phyloP scores from a whole-genome alignment of 768 basidiomycete genomes.

The Pulveroboletus sp. region DNA sequence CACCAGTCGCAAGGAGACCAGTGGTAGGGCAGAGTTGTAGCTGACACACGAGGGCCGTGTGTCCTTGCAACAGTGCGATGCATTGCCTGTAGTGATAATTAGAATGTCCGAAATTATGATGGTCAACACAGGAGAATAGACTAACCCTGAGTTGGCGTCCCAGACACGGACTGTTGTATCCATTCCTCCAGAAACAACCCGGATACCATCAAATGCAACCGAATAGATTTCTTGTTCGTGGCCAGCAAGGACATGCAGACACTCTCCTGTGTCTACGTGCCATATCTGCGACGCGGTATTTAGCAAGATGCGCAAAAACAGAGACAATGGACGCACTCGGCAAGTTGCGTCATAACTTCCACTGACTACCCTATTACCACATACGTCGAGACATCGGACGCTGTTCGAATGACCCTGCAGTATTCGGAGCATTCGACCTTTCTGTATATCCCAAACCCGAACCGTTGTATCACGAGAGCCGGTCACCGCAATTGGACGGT shows the following conservation, averaged over 20 bases:
- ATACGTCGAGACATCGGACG: conserved; percentile 86
- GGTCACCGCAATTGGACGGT: conserved; percentile 82
- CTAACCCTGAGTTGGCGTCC: conserved; percentile 82
- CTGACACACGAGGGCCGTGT: conserved; percentile 90
- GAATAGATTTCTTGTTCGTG: conserved; percentile 89
- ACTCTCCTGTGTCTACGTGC: conserved; percentile 87
- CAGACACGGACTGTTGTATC: conserved; percentile 93
- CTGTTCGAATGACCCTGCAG: conserved; percentile 75
- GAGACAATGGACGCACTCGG: conserved; percentile 46
- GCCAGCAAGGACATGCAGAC: conserved; percentile 73
- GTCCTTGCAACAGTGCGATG: conserved; percentile 80
- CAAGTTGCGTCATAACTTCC: conserved; percentile 92
- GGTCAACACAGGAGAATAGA: conserved; percentile 1
- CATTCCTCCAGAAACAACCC: conserved; percentile 81
- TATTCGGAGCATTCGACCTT: conserved; percentile 58
- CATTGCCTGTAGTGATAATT: conserved; percentile 52
- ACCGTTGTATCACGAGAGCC: conserved; percentile 85
- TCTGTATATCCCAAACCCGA: conserved; percentile 91
- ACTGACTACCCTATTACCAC: conserved; percentile 77
- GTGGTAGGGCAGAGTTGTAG: conserved; percentile 64
- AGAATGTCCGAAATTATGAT: neutral
- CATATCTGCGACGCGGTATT: conserved; percentile 54
- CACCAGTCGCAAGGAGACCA: conserved; percentile 69
- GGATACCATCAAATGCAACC: conserved; percentile 82
- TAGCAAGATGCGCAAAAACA: neutral